Evolutionary conservation across 2,329 filamentous ascomycete genomes (phyloP), one percentile per base, ranked within the genome.

Genomic region (Niveomyces coronatus): DNA sequence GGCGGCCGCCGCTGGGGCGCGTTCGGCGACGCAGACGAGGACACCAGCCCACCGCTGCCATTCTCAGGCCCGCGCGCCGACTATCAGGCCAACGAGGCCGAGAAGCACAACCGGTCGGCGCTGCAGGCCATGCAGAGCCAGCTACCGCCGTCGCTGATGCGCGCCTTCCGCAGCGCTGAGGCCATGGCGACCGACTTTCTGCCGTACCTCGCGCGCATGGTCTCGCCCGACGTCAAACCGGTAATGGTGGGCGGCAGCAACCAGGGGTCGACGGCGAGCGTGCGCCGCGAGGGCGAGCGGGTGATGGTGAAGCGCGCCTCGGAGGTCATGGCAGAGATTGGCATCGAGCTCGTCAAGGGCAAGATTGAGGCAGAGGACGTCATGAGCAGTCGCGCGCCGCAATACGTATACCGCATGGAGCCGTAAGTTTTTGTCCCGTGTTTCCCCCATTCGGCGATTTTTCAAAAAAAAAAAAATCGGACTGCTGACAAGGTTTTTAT

Each of bases 331-430:
- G 72, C 76, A n/a, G 85, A 86, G 14, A 72, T 89, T 11, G 84
- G 87, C 13, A 76, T 96, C 13, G 71, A 74, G 3, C 82, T 96
- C 55, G 83, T 94, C 47, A 82, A 79, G 52, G 82, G 83, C 10
- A 79, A 80, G 49, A 74, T 96, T 30, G 87, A 94, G 52, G 70
- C n/a, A n/a, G n/a, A 69, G 10, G 81, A 84, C 24, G 71, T 71
- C 7, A 57, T 68, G 5, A 65, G 63, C 15, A 68, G 68, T 40
- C 72, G 76, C 23, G 79, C 74, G n/a, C 63, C 70, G 14, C 70
- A 77, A 48, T 96, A 79, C 71, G 80, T 94, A 8, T 96, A 94
- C 59, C 78, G 91, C 37, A 88, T 98, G 85, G 89, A 96, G 53
- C 91, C 91, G 72, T 88, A 65, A 70, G 82, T 79, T 11, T 14